phyloP scores from a whole-genome alignment of 768 basidiomycete species.

The Panaeolus cyanescens region DNA sequence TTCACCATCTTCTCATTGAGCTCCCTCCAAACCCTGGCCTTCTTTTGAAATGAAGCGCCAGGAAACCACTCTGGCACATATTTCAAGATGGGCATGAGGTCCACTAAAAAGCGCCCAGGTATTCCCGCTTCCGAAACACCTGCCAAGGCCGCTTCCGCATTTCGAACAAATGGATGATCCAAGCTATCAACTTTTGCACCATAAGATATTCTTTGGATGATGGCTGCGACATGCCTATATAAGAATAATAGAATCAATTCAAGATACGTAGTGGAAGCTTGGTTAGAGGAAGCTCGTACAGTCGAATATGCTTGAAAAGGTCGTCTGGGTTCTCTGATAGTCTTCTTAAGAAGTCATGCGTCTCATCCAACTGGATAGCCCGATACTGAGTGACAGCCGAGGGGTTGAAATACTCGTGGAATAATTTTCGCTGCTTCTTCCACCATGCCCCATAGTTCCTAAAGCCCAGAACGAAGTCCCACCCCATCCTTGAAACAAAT shows the following conservation, averaged over 20 bases:
- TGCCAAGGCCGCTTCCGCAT: conserved; percentile 31
- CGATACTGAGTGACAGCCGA: conserved; percentile 33
- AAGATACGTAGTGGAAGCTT: not conserved
- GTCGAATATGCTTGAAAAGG: conserved; percentile 28
- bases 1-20: conserved; percentile 22
- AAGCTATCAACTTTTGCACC: conserved; percentile 36
- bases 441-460: conserved; percentile 29
- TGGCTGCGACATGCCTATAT: conserved; percentile 32
- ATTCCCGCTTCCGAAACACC: conserved; percentile 21
- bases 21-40: conserved; percentile 17
- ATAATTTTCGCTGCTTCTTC: conserved; percentile 35
- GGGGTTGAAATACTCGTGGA: conserved; percentile 37
- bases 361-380: conserved; percentile 30
- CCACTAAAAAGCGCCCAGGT: conserved; percentile 40
- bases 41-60: conserved; percentile 40
- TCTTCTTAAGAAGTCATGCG: conserved; percentile 25
- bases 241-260: not conserved
- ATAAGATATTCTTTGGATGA: conserved; percentile 39
- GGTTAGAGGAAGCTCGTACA: conserved; percentile 19
- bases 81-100: conserved; percentile 37
- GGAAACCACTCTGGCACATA: conserved; percentile 45
- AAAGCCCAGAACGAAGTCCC: conserved; percentile 25
- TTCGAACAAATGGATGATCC: conserved; percentile 31
- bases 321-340: conserved; percentile 29
- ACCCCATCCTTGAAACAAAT: conserved; percentile 7